Evolutionary conservation across 345 rosid genomes (phyloP).

Genomic region (Acer saccharum): DNA sequence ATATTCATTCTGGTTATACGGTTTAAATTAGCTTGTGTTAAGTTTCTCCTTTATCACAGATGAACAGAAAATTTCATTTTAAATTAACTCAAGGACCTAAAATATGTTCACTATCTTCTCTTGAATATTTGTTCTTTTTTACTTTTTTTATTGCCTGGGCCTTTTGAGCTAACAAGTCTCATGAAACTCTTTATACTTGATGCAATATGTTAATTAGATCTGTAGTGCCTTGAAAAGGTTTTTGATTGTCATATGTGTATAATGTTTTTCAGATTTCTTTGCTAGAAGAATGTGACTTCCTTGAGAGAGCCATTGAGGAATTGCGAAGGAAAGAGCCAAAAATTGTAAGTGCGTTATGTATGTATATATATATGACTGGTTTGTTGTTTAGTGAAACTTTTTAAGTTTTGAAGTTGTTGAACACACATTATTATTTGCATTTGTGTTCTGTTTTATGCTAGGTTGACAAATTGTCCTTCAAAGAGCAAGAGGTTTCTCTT

Average conservation of each 20-base stretch:
- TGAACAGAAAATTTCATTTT: background rate
- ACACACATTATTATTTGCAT: conserved; percentile 12
- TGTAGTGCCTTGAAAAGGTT: conserved; percentile 5
- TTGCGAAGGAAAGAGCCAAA: conserved; percentile 69
- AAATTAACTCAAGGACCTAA: background rate
- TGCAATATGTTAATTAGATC: background rate
- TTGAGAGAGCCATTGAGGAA: conserved; percentile 81
- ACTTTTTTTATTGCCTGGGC: background rate
- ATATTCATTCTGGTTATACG: too few relatives aligned
- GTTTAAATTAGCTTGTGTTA: too few relatives aligned
- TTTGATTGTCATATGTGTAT: conserved; percentile 1
- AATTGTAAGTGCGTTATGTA: conserved; percentile 59
- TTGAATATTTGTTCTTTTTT: background rate
- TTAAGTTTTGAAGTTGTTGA: conserved; percentile 2
- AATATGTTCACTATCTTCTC: background rate
- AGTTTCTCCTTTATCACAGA: background rate
- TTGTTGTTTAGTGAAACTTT: background rate
- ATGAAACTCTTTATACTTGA: background rate
- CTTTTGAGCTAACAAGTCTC: background rate
- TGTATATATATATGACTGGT: background rate
- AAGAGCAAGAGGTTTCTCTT: conserved; percentile 90
- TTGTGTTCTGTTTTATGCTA: conserved; percentile 37
- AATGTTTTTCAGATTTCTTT: conserved; percentile 63
- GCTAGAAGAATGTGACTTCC: conserved; percentile 77
- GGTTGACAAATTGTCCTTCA: conserved; percentile 84